phyloP scores from a whole-genome alignment of 2,329 filamentous ascomycete species.

The Fusarium armeniacum region DNA sequence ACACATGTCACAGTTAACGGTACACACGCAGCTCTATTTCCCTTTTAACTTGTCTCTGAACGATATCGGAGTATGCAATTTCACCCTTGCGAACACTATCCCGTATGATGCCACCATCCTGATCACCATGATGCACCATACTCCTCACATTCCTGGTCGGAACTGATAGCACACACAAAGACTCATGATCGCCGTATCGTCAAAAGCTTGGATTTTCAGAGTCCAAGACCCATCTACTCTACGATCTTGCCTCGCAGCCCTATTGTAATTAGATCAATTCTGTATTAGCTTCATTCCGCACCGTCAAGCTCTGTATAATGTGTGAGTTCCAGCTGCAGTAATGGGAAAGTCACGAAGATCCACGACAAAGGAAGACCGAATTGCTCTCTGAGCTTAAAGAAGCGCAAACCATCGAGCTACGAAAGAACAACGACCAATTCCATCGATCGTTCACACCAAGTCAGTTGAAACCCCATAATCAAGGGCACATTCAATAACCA shows the following conservation, averaged over 20 bases:
- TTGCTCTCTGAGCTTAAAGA: constrained; percentile 6
- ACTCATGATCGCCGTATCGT: neutral
- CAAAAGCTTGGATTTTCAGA: neutral
- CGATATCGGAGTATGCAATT: neutral
- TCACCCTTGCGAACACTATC: constrained; percentile 30
- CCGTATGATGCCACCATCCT: constrained; percentile 30
- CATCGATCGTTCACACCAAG: constrained; percentile 41
- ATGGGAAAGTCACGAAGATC: constrained; percentile 26
- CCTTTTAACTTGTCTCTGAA: neutral
- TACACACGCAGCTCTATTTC: neutral
- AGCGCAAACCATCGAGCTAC: constrained; percentile 23
- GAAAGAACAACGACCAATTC: constrained; percentile 32
- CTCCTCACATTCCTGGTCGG: neutral
- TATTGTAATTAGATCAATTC: neutral
- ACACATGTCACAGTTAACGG: neutral
- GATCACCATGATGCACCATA: neutral
- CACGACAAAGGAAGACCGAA: constrained; percentile 24
- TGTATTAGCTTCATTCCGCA: constrained; percentile 15
- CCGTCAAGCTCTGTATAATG: constrained; percentile 25
- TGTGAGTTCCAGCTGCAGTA: constrained; percentile 11
- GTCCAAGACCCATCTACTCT: neutral
- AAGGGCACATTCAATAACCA: neutral
- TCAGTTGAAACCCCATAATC: neutral
- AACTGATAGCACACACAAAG: constrained; percentile 14
- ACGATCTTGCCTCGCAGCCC: neutral